phyloP scores from a whole-genome alignment of 1,284 basidiomycete genomes.

The Ceratobasidium sp. region DNA sequence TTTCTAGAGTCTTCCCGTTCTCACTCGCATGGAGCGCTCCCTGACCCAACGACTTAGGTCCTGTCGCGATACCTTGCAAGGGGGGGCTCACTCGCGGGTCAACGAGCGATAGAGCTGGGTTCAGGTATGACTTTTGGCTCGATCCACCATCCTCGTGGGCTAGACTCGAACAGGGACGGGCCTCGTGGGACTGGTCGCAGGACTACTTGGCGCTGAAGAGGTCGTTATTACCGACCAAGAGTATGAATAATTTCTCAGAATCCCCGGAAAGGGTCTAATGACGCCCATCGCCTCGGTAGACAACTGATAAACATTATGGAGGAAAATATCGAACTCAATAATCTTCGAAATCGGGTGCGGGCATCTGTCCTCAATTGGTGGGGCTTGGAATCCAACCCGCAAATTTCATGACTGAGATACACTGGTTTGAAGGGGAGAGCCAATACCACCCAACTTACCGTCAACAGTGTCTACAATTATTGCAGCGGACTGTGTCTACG shows the following conservation, averaged over 20 bases:
- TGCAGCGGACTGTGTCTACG: conserved; percentile 93
- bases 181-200: conserved; percentile 83
- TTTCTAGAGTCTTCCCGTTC: conserved; percentile 22
- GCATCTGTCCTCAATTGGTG: conserved; percentile 82
- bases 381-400: conserved; percentile 46
- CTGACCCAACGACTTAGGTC: conserved; percentile 58
- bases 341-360: conserved; percentile 57
- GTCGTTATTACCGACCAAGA: conserved; percentile 88
- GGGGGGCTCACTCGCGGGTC: conserved; percentile 57
- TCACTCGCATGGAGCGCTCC: conserved; percentile 18
- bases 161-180: conserved; percentile 72
- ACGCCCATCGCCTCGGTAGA: conserved; percentile 52
- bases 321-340: conserved; percentile 70
- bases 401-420: conserved; percentile 34
- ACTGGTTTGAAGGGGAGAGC: conserved; percentile 48
- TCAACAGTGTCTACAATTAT: conserved; percentile 69
- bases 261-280: neutral
- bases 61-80: conserved; percentile 73
- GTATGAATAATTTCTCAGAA: conserved; percentile 56
- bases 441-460: conserved; percentile 49
- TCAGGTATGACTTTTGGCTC: conserved; percentile 42
- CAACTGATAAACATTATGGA: conserved; percentile 76
- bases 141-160: neutral
- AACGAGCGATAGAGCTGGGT: conserved; percentile 79
- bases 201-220: conserved; percentile 62